phyloP scores from a whole-genome alignment of 192 early-diverging fungal genomes.

The Backusella liffmaniae region DNA sequence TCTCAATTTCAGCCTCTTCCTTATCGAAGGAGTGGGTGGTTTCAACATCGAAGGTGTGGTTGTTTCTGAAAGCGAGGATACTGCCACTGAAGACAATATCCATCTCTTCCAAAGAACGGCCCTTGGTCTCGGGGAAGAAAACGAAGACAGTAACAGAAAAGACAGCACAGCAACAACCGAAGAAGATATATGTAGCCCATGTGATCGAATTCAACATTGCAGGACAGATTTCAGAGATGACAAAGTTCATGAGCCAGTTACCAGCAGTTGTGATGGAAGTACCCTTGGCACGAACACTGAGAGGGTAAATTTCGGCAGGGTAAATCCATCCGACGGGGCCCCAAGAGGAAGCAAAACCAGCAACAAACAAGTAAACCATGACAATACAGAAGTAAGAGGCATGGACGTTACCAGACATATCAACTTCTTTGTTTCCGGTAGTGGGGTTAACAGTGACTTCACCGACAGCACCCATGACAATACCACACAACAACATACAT shows the following conservation, averaged over 20 bases:
- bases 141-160: slow-evolving; percentile 57
- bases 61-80: neutral
- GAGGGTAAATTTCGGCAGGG: slow-evolving; percentile 87
- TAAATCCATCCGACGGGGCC: slow-evolving; percentile 93
- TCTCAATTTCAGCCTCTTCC: neutral
- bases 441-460: slow-evolving; percentile 24
- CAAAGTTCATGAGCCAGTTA: slow-evolving; percentile 86
- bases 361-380: slow-evolving; percentile 55
- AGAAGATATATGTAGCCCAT: slow-evolving; percentile 67
- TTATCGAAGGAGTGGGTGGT: neutral
- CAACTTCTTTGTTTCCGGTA: slow-evolving; percentile 13
- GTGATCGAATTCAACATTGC: slow-evolving; percentile 63
- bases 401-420: slow-evolving; percentile 1
- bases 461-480: slow-evolving; percentile 38
- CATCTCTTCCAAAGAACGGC: slow-evolving; percentile 84
- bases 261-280: slow-evolving; percentile 75
- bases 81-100: slow-evolving; percentile 63
- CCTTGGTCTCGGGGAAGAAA: slow-evolving; percentile 83
- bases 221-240: slow-evolving; percentile 69
- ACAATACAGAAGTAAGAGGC: slow-evolving; percentile 42
- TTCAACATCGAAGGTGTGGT: neutral
- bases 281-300: slow-evolving; percentile 83
- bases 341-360: slow-evolving; percentile 82
- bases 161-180: slow-evolving; percentile 56
- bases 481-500: slow-evolving; percentile 21